Evolutionary conservation across 73 alveolate genomes (phyloP).

Genomic region (Paramecium primaurelia): DNA sequence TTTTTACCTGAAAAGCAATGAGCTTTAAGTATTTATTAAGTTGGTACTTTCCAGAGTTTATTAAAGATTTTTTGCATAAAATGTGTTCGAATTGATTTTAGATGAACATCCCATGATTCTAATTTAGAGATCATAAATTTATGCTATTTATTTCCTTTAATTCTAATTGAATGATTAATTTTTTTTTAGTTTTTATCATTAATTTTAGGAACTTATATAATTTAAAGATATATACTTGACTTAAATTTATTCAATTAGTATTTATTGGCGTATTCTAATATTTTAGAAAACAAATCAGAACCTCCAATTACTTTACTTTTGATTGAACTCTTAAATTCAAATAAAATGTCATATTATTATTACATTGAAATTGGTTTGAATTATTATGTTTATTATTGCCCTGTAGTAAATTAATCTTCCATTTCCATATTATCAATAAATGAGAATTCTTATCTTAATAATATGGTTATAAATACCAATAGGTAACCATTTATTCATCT

Average conservation of each 20-base stretch:
- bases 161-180: not conserved
- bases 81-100: slow-evolving; percentile 46
- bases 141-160: not conserved
- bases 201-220: not conserved
- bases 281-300: not conserved
- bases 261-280: not conserved
- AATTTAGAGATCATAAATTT: slow-evolving; percentile 35
- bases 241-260: not conserved
- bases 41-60: slow-evolving; percentile 38
- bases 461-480: not conserved
- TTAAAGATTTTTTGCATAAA: not conserved
- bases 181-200: not conserved
- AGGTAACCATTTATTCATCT: not conserved
- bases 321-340: not conserved
- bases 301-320: not conserved
- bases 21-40: not conserved
- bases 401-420: not conserved
- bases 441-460: not conserved
- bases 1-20: not conserved
- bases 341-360: not conserved
- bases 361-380: not conserved
- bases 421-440: not conserved
- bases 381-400: not conserved
- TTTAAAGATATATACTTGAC: not conserved
- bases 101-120: slow-evolving; percentile 42